Percentiles rank a stretch among this genome's conserved stretches.
phyloP scores from a whole-genome alignment of 2,329 filamentous ascomycete species.

The Fusarium odoratissimum region DNA sequence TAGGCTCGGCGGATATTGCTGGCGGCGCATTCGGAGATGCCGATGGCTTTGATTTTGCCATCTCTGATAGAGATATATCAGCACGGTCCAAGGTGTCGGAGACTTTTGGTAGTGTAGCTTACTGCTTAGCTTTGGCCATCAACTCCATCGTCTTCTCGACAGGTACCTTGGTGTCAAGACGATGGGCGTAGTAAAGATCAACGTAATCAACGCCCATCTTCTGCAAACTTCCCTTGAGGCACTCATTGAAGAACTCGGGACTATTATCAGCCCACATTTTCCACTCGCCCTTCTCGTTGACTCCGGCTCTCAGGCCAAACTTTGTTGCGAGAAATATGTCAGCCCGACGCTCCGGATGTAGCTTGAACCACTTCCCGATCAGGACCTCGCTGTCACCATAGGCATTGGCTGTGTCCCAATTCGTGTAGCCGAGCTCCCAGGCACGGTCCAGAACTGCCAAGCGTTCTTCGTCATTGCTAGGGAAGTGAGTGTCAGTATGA shows the following conservation, averaged over 20 bases:
- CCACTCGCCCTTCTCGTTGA: not conserved
- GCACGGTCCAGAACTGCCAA: not conserved
- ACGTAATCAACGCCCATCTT: not conserved
- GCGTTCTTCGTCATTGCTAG: not conserved
- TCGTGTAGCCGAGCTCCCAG: not conserved
- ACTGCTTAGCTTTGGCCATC: not conserved
- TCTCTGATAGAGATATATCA: not conserved
- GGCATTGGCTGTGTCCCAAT: not conserved
- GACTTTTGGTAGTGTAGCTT: accelerated
- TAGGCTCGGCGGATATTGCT: not conserved
- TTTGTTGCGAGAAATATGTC: not conserved
- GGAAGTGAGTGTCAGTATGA: not conserved
- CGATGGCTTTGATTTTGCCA: not conserved
- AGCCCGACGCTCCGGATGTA: not conserved
- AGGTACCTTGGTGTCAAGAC: not conserved
- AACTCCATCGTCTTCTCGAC: not conserved
- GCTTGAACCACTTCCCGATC: not conserved
- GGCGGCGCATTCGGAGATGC: not conserved
- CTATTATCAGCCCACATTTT: accelerated
- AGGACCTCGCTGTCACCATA: not conserved
- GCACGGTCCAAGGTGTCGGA: accelerated
- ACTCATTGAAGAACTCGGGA: not conserved
- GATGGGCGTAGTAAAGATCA: not conserved
- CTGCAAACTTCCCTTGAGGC: not conserved
- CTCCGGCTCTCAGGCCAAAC: not conserved